Evolutionary conservation across 1,139 yeast genomes (phyloP).

Genomic region (Kodamaea sp.): DNA sequence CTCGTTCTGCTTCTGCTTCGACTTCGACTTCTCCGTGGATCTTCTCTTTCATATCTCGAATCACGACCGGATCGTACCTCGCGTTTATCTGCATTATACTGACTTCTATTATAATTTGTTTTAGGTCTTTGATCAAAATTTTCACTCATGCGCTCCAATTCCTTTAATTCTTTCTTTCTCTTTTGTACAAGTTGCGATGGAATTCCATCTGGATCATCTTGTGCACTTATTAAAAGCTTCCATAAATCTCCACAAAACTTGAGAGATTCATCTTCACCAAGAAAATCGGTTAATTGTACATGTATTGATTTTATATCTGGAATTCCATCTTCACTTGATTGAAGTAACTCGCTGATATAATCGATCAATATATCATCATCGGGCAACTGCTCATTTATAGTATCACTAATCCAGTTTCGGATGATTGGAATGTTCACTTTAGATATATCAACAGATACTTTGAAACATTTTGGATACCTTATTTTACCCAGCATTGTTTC

Average conservation of each 20-base stretch:
- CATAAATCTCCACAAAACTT: slow-evolving; percentile 38
- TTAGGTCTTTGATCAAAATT: slow-evolving; percentile 5
- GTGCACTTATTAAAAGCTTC: slow-evolving; percentile 39
- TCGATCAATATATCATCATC: slow-evolving; percentile 48
- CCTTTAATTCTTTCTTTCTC: slow-evolving; percentile 11
- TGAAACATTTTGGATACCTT: slow-evolving; percentile 16
- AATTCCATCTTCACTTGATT: slow-evolving; percentile 16
- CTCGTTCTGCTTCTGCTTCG: neutral
- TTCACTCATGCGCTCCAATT: neutral
- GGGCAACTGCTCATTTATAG: slow-evolving; percentile 32
- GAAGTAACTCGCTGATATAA: slow-evolving; percentile 34
- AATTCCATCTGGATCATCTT: slow-evolving; percentile 38
- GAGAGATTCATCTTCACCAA: slow-evolving; percentile 34
- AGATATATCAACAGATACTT: slow-evolving; percentile 25
- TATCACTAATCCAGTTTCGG: slow-evolving; percentile 32
- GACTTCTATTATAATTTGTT: slow-evolving; percentile 27
- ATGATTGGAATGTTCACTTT: slow-evolving; percentile 35
- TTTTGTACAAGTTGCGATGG: slow-evolving; percentile 29
- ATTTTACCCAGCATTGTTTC: slow-evolving; percentile 1
- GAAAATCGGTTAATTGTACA: slow-evolving; percentile 36
- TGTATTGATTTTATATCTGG: slow-evolving; percentile 37
- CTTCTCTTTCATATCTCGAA: slow-evolving; percentile 1
- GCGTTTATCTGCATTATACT: slow-evolving; percentile 12
- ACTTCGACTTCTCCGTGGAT: slow-evolving; percentile 1
- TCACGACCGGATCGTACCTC: slow-evolving; percentile 2